Conservation (phyloP, 2,329 filamentous ascomycete genomes). For the Ploettnerulaceae sp. region DNA sequence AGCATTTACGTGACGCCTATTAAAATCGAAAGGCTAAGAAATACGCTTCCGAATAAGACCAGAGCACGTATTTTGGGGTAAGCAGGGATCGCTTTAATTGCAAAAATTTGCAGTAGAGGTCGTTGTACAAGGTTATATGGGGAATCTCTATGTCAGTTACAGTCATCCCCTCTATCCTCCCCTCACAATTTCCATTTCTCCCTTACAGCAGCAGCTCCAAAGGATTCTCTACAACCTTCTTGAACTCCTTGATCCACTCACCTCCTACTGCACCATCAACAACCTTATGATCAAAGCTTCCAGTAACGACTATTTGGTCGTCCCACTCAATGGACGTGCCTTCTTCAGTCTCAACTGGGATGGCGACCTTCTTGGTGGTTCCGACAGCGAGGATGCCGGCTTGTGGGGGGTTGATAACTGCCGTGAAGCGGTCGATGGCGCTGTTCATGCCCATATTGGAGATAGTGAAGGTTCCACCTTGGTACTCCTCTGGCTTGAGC, state of each 20-base stretch:
- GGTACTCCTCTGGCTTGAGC: constrained; percentile 99
- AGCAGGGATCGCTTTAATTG: background rate
- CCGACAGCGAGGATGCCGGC: constrained; percentile 92
- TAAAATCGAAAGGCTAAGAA: too few relatives aligned
- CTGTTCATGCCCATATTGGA: constrained; percentile 99
- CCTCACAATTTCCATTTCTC: background rate
- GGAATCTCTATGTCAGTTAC: constrained; percentile 23
- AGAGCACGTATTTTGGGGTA: background rate
- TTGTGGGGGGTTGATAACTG: constrained; percentile 98
- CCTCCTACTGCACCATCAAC: constrained; percentile 93
- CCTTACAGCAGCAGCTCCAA: constrained; percentile 79
- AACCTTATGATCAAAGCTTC: constrained; percentile 98
- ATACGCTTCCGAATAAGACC: background rate
- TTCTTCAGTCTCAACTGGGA: constrained; percentile 81
- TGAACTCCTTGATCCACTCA: constrained; percentile 94
- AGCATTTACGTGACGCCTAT: too few relatives aligned
- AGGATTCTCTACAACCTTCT: constrained; percentile 97
- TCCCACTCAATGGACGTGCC: constrained; percentile 80
- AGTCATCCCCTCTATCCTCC: constrained; percentile 4
- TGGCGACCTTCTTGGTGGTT: constrained; percentile 89
- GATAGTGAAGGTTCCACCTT: constrained; percentile 98
- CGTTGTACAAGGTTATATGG: constrained; percentile 22
- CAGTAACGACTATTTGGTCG: constrained; percentile 93
- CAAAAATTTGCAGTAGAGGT: constrained; percentile 8
- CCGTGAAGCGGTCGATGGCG: constrained; percentile 93